Conservation (phyloP, 495 filamentous ascomycete species). For the Xylaria cubensis region DNA sequence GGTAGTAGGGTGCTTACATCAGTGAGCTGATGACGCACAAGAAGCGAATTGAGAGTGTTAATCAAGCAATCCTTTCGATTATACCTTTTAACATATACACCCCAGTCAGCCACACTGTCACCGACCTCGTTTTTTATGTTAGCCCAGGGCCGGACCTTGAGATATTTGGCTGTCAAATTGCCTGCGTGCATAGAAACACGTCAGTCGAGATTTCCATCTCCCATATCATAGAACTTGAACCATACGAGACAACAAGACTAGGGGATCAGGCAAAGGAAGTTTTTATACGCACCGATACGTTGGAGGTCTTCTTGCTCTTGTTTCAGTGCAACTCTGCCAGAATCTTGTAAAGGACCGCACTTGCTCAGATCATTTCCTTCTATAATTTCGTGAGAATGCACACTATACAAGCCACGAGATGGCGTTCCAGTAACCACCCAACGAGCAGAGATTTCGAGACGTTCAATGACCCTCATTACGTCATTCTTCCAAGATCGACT, state of each 20-base stretch:
- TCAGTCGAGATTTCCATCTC: neutral
- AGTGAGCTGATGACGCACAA: slow-evolving; percentile 78
- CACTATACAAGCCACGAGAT: slow-evolving; percentile 77
- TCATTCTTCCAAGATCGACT: slow-evolving; percentile 64
- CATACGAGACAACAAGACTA: neutral
- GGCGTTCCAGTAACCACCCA: slow-evolving; percentile 96
- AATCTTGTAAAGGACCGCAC: slow-evolving; percentile 7
- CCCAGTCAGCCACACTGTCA: slow-evolving; percentile 66
- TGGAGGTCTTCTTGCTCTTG: slow-evolving; percentile 76
- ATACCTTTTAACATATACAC: slow-evolving; percentile 67
- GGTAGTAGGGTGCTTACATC: slow-evolving; percentile 73
- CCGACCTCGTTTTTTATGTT: slow-evolving; percentile 43
- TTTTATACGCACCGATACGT: slow-evolving; percentile 54
- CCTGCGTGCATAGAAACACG: slow-evolving; percentile 33
- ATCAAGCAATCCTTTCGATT: slow-evolving; percentile 69
- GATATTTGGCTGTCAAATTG: slow-evolving; percentile 69
- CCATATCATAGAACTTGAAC: neutral
- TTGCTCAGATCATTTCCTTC: slow-evolving; percentile 20
- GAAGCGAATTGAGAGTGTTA: slow-evolving; percentile 73
- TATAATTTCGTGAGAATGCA: slow-evolving; percentile 39
- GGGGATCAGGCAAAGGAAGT: neutral
- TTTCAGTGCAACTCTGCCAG: slow-evolving; percentile 35
- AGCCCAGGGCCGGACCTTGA: slow-evolving; percentile 80
- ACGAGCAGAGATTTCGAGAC: slow-evolving; percentile 72
- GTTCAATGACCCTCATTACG: slow-evolving; percentile 69